Base-by-base conservation (phyloP, 1,139 yeast genomes). In the Fermentozyma sake region DNA sequence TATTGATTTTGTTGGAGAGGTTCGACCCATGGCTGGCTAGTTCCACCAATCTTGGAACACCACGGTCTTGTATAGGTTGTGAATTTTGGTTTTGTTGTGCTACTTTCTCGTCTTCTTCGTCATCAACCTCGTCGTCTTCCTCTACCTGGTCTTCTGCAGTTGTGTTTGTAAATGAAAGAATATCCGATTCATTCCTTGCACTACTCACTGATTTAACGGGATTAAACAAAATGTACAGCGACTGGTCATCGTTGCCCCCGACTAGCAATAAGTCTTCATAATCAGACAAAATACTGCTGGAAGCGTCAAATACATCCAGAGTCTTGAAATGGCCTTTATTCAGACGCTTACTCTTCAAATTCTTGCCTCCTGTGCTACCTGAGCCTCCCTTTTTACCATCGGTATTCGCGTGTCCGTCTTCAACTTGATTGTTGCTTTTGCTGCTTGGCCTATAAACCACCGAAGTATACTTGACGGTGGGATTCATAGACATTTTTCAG, bases 151-250 rank as follows among this genome's bases (percentile, higher is more conserved):
- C 35, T 4, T 29, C 38, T 7, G 30, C 35, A 20, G 37, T 29
- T 9, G 62, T 57, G 30, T 58, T 59, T 16, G 69, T 62, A 18
- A 58, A 44, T 18, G 68, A 61, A 31, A 66, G 49, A 23, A 65
- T 60, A 39, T 66, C 72, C 3, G 65, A 58, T 12, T 50, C 61
- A 15, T 37, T 38, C n/a, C n/a, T n/a, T 26, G 38, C 42, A 17
- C 35, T 37, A 17, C 22, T 26, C 16, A 37, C 27, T 5, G 36
- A 20, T 11, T 27, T 24, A 8, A 40, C 31, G 8, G 72, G 72
- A 34, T 61, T 61, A 33, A 66, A 66, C 35, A 66, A 51, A 16
- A 66, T 68, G 58, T 67, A 66, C 52, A 61, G 63, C 15, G 64
- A 58, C 36, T 62, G 61, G 30, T 53, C 59, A 33, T 58, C 62